These are phyloP conservation scores for Neoarthrinium moseri DNA, from an alignment of 2,329 filamentous ascomycete genomes.

Conservation along the genomic window DNA sequence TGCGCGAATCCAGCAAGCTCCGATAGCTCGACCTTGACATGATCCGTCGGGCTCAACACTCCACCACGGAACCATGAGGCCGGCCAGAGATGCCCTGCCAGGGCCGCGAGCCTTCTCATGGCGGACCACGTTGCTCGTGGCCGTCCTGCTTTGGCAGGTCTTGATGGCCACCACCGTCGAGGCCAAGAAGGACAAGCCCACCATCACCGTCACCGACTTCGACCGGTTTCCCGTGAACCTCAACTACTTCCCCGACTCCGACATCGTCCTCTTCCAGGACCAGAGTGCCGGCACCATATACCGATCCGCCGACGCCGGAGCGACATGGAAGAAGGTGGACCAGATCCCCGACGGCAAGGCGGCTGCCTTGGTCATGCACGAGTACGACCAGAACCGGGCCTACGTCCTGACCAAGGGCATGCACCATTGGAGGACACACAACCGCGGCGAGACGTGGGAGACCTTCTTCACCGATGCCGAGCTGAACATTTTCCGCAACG, in stretches of 20 bases:
- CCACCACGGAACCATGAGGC: constrained; percentile 52
- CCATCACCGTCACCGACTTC: constrained; percentile 65
- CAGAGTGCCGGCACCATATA: constrained; percentile 62
- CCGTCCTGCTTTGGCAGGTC: constrained; percentile 16
- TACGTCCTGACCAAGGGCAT: constrained; percentile 71
- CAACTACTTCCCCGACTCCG: constrained; percentile 89
- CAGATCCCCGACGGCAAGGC: constrained; percentile 64
- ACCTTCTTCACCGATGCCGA: constrained; percentile 64
- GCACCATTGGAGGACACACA: constrained; percentile 78
- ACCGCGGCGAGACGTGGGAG: constrained; percentile 80
- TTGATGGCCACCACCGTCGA: constrained; percentile 35
- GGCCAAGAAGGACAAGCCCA: constrained; percentile 66
- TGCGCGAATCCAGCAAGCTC: constrained; percentile 6
- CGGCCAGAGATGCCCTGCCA: constrained; percentile 43
- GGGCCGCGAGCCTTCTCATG: constrained; percentile 25
- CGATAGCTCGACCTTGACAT: constrained; percentile 31
- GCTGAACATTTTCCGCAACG: constrained; percentile 51
- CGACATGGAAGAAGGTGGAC: constrained; percentile 67
- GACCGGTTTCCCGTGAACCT: constrained; percentile 65
- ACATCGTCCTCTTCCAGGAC: constrained; percentile 77
- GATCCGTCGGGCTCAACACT: constrained; percentile 36
- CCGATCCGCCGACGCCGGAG: constrained; percentile 79
- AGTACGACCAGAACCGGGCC: constrained; percentile 74
- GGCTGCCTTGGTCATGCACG: constrained; percentile 69
- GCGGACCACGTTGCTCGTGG: constrained; percentile 12